Percentiles rank a stretch among this genome's conserved stretches.
Evolutionary conservation across 2,329 filamentous ascomycete species (phyloP).

Genomic region (Trichophyton benhamiae): DNA sequence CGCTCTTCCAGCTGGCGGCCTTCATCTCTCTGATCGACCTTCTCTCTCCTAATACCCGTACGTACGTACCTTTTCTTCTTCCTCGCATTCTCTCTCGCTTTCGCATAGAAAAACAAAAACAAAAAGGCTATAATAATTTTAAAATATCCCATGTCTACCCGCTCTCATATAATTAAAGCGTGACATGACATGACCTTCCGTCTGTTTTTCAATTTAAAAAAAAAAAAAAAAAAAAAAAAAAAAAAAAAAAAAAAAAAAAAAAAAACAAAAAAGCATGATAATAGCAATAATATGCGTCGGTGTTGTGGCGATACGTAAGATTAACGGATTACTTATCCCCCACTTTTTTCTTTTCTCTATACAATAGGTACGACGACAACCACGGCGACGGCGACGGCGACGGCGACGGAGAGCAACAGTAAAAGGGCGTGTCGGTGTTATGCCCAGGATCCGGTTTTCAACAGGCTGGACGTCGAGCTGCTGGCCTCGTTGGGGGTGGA

Average conservation of each 20-base stretch:
- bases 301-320: not conserved
- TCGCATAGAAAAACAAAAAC: not conserved
- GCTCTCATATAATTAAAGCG: too few relatives aligned
- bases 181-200: too few relatives aligned
- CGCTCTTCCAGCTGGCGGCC: constrained; percentile 31
- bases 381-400: too few relatives aligned
- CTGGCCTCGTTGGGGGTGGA: constrained; percentile 25
- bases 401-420: constrained; percentile 11
- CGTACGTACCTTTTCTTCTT: constrained; percentile 10
- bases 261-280: too few relatives aligned
- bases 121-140: not conserved
- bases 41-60: constrained; percentile 8
- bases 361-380: too few relatives aligned
- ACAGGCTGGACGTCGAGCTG: constrained; percentile 28
- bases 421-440: constrained; percentile 36
- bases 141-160: not conserved
- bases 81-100: constrained; percentile 1
- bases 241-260: too few relatives aligned
- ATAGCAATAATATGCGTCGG: not conserved
- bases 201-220: too few relatives aligned
- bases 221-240: too few relatives aligned
- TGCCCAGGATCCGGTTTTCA: constrained; percentile 44
- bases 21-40: constrained; percentile 21
- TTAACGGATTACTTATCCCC: not conserved
- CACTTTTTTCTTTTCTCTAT: too few relatives aligned